These are phyloP conservation scores for Psilocybe sp. DNA, from an alignment of 768 basidiomycete genomes.

Conservation along the genomic window DNA sequence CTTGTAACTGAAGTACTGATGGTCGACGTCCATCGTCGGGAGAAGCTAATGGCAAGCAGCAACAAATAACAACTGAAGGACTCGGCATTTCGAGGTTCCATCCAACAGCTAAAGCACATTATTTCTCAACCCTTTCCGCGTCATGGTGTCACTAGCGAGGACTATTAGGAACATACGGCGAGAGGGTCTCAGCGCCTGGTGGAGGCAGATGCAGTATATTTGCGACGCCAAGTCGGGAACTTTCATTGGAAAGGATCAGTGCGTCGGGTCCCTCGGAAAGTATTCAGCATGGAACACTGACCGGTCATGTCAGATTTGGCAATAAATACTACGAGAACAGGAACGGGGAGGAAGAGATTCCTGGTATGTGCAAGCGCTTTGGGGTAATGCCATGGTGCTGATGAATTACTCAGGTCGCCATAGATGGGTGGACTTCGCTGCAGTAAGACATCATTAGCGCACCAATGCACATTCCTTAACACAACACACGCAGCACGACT, in stretches of 20 bases:
- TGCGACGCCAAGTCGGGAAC: slow-evolving; percentile 89
- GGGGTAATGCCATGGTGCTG: neutral
- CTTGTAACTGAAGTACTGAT: no score
- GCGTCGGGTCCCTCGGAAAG: slow-evolving; percentile 29
- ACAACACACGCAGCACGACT: slow-evolving; percentile 57
- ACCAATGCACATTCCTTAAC: neutral
- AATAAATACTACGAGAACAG: slow-evolving; percentile 94
- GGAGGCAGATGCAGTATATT: slow-evolving; percentile 89
- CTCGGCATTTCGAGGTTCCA: no score
- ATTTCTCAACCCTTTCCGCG: slow-evolving; percentile 7
- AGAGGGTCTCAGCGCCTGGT: slow-evolving; percentile 83
- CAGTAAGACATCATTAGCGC: slow-evolving; percentile 44
- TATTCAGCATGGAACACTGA: slow-evolving; percentile 5
- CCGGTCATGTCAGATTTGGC: slow-evolving; percentile 63
- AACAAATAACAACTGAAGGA: no score
- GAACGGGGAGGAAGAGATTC: slow-evolving; percentile 83
- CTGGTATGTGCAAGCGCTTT: slow-evolving; percentile 49
- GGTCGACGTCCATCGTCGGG: no score
- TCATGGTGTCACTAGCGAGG: slow-evolving; percentile 71
- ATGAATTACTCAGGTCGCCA: slow-evolving; percentile 66
- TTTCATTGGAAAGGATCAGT: slow-evolving; percentile 81
- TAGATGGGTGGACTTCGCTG: slow-evolving; percentile 93
- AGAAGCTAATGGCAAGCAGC: no score
- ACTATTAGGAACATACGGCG: slow-evolving; percentile 75
- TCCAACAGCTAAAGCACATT: no score